A percentile compares a stretch with the other conserved stretches of the same genome.
These are phyloP conservation scores for Pichia rugopelliculosa DNA, from an alignment of 805 yeast species.

Conservation along the genomic window DNA sequence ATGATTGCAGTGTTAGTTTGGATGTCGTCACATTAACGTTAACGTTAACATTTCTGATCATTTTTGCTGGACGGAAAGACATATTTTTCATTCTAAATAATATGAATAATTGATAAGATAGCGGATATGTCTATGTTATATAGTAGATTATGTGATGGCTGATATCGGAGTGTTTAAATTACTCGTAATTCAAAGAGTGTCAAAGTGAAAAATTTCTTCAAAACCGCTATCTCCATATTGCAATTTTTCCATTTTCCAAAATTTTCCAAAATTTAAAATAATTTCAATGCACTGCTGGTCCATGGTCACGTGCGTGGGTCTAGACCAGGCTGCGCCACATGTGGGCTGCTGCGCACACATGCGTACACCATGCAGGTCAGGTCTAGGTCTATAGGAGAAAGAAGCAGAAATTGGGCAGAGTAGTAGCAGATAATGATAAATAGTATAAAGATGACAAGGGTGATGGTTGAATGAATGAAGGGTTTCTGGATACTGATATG, in stretches of 20 bases:
- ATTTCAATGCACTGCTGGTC: too few relatives aligned
- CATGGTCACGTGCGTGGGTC: background rate
- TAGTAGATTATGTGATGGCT: background rate
- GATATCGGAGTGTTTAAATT: background rate
- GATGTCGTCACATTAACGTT: conserved; percentile 1
- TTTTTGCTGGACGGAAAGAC: conserved; percentile 2
- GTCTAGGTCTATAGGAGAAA: too few relatives aligned
- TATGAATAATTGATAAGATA: background rate
- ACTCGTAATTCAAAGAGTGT: background rate
- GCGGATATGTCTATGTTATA: background rate
- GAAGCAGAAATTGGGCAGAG: background rate
- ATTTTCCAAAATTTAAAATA: background rate
- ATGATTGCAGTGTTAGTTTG: conserved; percentile 16
- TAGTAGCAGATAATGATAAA: too few relatives aligned
- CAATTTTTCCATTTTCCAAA: background rate
- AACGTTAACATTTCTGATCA: conserved; percentile 16
- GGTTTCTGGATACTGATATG: too few relatives aligned
- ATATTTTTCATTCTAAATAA: background rate
- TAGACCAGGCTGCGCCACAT: too few relatives aligned
- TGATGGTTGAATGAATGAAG: too few relatives aligned
- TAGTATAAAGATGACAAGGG: too few relatives aligned
- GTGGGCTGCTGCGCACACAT: too few relatives aligned
- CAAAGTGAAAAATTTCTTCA: background rate
- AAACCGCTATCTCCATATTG: background rate
- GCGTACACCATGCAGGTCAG: too few relatives aligned